phyloP scores from a whole-genome alignment of 2,329 filamentous ascomycete genomes.

The Didymella glomerata region DNA sequence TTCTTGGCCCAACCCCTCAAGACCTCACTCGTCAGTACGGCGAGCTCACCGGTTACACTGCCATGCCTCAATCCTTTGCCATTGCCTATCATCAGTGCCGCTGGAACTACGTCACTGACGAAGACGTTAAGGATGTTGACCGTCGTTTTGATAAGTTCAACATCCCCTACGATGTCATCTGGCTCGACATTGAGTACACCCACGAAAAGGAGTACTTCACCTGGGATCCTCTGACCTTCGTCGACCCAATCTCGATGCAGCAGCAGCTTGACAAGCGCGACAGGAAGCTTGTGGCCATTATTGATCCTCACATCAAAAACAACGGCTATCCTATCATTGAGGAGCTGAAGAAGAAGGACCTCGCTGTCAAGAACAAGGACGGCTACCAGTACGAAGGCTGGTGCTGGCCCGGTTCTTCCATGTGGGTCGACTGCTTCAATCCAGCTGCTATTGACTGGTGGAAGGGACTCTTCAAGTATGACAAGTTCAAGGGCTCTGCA shows the following conservation, averaged over 20 bases:
- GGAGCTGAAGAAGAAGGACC: slow-evolving; percentile 81
- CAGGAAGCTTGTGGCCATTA: slow-evolving; percentile 90
- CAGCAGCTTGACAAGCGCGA: slow-evolving; percentile 85
- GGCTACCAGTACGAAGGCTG: slow-evolving; percentile 90
- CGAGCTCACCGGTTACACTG: slow-evolving; percentile 89
- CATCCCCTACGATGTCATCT: slow-evolving; percentile 98
- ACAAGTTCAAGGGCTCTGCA: slow-evolving; percentile 83
- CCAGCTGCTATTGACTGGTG: slow-evolving; percentile 93
- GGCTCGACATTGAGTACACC: slow-evolving; percentile 98
- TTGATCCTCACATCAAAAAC: slow-evolving; percentile 98
- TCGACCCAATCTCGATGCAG: slow-evolving; percentile 85
- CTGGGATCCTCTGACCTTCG: slow-evolving; percentile 90
- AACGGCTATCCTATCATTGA: slow-evolving; percentile 78
- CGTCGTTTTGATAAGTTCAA: slow-evolving; percentile 93
- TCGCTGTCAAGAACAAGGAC: slow-evolving; percentile 91
- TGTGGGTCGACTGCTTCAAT: slow-evolving; percentile 97
- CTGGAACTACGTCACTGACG: slow-evolving; percentile 98
- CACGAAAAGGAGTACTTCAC: slow-evolving; percentile 98
- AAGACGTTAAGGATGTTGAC: slow-evolving; percentile 96
- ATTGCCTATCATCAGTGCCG: slow-evolving; percentile 97
- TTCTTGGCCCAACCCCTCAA: slow-evolving; percentile 86
- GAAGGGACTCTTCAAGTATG: slow-evolving; percentile 86
- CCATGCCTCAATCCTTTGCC: slow-evolving; percentile 90
- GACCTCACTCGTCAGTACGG: slow-evolving; percentile 84
- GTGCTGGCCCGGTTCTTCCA: slow-evolving; percentile 97